These are phyloP conservation scores for Clonostachys rosea DNA, from an alignment of 2,329 filamentous ascomycete species.

Conservation along the genomic window DNA sequence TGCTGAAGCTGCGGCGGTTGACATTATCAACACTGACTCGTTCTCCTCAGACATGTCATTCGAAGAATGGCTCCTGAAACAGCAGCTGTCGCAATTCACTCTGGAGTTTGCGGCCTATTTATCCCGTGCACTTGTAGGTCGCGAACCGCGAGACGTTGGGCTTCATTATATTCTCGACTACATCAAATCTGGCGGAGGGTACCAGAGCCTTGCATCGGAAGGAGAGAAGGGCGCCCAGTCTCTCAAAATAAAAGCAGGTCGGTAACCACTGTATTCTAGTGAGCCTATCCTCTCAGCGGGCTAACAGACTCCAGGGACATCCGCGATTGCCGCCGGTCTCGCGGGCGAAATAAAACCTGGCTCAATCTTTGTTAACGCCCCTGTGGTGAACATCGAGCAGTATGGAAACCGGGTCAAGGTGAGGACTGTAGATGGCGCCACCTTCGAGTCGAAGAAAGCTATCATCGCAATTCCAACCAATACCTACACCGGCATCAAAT, in stretches of 20 bases:
- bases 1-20: not conserved
- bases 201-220: slow-evolving; percentile 3
- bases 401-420: slow-evolving; percentile 4
- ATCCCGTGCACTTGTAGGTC: slow-evolving; percentile 21
- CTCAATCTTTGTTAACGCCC: slow-evolving; percentile 7
- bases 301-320: slow-evolving; percentile 5
- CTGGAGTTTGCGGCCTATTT: too few relatives aligned
- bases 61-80: not conserved
- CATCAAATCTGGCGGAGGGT: slow-evolving; percentile 6
- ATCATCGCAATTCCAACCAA: slow-evolving; percentile 16
- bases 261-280: too few relatives aligned
- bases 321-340: slow-evolving; percentile 4
- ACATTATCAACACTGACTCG: not conserved
- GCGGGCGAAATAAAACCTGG: slow-evolving; percentile 6
- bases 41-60: not conserved
- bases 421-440: slow-evolving; percentile 4
- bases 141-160: slow-evolving; percentile 5
- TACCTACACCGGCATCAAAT: slow-evolving; percentile 11
- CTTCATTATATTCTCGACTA: slow-evolving; percentile 8
- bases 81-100: not conserved
- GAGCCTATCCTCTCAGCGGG: not conserved
- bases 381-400: slow-evolving; percentile 9
- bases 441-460: slow-evolving; percentile 11
- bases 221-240: slow-evolving; percentile 5
- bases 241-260: slow-evolving; percentile 6